These are phyloP conservation scores for Colletotrichum lentis DNA, from an alignment of 2,329 filamentous ascomycete species.

Conservation along the genomic window DNA sequence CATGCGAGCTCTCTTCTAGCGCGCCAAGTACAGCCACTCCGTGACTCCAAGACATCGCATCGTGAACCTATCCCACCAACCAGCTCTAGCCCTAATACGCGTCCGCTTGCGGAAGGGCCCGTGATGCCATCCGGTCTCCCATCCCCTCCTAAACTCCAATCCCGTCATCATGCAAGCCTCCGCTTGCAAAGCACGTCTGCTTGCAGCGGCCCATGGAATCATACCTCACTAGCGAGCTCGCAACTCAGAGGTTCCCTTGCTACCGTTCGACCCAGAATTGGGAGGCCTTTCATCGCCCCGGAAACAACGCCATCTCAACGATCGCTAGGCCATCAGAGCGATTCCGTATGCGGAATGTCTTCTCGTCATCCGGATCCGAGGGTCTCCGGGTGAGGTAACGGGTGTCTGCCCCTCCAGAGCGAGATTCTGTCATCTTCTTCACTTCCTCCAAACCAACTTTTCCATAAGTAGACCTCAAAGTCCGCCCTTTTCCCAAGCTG, in stretches of 20 bases:
- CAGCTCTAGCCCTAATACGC: not conserved
- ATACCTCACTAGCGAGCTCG: not conserved
- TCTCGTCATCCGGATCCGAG: not conserved
- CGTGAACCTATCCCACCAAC: not conserved
- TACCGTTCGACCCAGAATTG: conserved; percentile 11
- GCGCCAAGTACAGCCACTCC: not conserved
- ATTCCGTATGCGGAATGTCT: not conserved
- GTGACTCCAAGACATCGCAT: conserved; percentile 25
- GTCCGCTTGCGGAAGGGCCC: conserved; percentile 12
- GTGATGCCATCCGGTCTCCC: conserved; percentile 10
- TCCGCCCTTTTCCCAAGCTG: not conserved
- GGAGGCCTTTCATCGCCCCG: not conserved
- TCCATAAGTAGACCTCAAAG: conserved; percentile 25
- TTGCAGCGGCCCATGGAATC: not conserved
- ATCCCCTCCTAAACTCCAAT: not conserved
- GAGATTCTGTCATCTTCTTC: not conserved
- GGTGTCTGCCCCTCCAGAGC: too few relatives aligned
- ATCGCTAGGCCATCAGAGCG: not conserved
- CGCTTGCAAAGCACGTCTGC: not conserved
- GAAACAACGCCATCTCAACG: not conserved
- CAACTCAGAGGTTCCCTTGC: conserved; percentile 9
- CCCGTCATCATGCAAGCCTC: conserved; percentile 3
- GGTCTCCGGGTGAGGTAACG: not conserved
- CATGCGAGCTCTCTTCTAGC: not conserved
- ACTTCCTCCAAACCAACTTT: not conserved